A percentile compares a stretch with the other conserved stretches of the same genome.
Evolutionary conservation across 257 asterid genomes (phyloP).

Genomic region (Nicotiana tomentosiformis): DNA sequence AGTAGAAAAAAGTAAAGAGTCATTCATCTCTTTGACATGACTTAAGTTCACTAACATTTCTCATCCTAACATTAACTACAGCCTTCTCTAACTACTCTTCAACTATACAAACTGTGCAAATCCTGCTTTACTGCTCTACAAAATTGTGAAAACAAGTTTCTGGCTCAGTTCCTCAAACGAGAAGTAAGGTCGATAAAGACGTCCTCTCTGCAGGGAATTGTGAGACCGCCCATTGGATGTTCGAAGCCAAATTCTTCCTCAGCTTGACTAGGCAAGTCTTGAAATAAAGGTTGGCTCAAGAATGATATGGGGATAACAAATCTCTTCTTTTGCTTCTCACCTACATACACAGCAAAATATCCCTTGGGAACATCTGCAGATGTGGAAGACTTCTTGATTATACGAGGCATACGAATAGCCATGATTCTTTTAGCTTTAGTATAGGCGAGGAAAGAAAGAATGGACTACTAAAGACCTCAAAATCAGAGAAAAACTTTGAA

Average conservation of each 20-base stretch:
- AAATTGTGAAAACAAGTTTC: not conserved
- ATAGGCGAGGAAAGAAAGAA: not conserved
- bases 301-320: conserved; percentile 27
- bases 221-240: conserved; percentile 56
- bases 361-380: conserved; percentile 44
- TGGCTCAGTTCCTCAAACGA: conserved; percentile 3
- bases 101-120: not conserved
- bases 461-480: not conserved
- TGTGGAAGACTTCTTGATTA: not conserved
- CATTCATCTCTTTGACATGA: not conserved
- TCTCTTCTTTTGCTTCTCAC: conserved; percentile 31
- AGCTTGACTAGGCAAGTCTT: not conserved
- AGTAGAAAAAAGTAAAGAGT: not conserved
- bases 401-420: not conserved
- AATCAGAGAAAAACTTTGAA: not conserved
- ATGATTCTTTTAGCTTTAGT: not conserved
- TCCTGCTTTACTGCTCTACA: not conserved
- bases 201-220: conserved; percentile 38
- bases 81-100: not conserved
- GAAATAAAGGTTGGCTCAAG: conserved; percentile 41
- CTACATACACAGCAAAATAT: conserved; percentile 48
- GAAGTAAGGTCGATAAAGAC: conserved; percentile 28
- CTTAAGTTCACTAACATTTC: not conserved
- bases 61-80: not conserved
- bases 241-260: not conserved